Percentiles rank a stretch among this genome's conserved stretches.
Evolutionary conservation across 768 basidiomycete genomes (phyloP).

Genomic region (Mycena indigotica): DNA sequence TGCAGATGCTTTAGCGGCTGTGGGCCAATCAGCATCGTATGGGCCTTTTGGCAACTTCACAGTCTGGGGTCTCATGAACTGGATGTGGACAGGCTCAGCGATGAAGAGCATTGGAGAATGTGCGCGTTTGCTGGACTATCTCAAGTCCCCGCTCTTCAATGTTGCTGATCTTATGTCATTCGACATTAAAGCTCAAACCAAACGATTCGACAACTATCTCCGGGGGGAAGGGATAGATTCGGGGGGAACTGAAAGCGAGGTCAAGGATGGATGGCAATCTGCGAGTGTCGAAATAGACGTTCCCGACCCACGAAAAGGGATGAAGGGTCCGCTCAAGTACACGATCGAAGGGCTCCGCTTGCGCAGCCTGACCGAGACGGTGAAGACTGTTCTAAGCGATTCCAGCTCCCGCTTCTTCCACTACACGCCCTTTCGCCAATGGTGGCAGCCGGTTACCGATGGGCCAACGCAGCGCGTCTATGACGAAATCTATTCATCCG

Average conservation of each 20-base stretch:
- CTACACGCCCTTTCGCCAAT: constrained; percentile 18
- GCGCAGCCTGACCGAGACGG: not conserved
- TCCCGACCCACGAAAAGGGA: not conserved
- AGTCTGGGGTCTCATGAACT: not conserved
- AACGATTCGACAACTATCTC: not conserved
- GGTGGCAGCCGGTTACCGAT: constrained; percentile 6
- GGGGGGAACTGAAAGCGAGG: not conserved
- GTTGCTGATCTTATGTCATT: not conserved
- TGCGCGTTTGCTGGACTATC: not conserved
- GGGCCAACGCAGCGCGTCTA: constrained; percentile 14
- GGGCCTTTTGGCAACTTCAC: not conserved
- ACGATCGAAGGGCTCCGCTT: not conserved
- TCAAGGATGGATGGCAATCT: not conserved
- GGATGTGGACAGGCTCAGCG: not conserved
- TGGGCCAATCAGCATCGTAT: no score
- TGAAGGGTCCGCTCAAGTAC: not conserved
- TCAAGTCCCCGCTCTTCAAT: not conserved
- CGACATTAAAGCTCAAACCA: not conserved
- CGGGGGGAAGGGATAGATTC: no score
- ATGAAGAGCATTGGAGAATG: not conserved
- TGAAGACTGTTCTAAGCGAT: not conserved
- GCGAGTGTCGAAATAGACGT: not conserved
- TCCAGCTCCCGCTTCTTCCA: constrained; percentile 16
- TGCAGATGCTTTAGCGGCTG: no score
- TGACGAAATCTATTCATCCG: constrained; percentile 26